These are phyloP conservation scores for Malus hybrid DNA, from an alignment of 331 rosid species.

Conservation along the genomic window DNA sequence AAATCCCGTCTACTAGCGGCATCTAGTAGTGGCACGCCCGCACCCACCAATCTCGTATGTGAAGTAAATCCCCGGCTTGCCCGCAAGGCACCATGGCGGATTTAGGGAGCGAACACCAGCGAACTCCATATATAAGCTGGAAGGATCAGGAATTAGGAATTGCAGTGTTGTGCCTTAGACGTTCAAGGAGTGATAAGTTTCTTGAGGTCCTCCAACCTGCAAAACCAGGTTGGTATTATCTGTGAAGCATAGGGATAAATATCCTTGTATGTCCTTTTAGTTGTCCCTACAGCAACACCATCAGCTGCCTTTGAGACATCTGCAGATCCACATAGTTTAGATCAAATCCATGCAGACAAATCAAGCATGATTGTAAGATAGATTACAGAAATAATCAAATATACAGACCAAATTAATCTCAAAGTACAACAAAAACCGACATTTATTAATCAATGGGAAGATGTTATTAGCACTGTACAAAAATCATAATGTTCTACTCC, in stretches of 20 bases:
- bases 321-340: not conserved
- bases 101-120: too few relatives aligned
- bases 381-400: not conserved
- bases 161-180: not conserved
- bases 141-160: not conserved
- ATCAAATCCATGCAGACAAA: not conserved
- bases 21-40: too few relatives aligned
- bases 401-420: too few relatives aligned
- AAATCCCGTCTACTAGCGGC: too few relatives aligned
- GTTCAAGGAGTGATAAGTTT: constrained; percentile 2
- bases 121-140: too few relatives aligned
- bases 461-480: not conserved
- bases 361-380: not conserved
- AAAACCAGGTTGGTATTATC: constrained; percentile 20
- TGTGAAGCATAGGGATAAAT: constrained; percentile 10
- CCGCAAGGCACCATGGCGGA: too few relatives aligned
- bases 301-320: constrained; percentile 12
- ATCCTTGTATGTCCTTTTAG: constrained; percentile 15
- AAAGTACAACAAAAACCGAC: too few relatives aligned
- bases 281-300: constrained; percentile 18
- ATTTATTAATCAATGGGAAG: too few relatives aligned
- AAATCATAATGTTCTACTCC: not conserved
- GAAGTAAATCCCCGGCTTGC: too few relatives aligned
- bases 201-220: constrained; percentile 4
- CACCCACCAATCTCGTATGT: too few relatives aligned